A percentile compares a stretch with the other conserved stretches of the same genome.
phyloP scores from a whole-genome alignment of 106 monocot species.

The Phalaenopsis aphrodite region DNA sequence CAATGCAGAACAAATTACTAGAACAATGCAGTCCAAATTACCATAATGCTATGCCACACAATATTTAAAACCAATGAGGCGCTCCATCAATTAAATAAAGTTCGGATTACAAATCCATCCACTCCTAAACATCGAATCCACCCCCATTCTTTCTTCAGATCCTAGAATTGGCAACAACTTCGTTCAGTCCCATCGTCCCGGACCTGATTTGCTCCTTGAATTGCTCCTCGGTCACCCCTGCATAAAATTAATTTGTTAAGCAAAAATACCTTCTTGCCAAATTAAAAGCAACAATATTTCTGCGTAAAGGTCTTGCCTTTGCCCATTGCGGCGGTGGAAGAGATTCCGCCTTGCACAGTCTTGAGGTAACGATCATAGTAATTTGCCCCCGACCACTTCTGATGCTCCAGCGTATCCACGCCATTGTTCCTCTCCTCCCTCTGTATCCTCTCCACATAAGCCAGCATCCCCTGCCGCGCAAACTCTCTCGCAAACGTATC shows the following conservation, averaged over 20 bases:
- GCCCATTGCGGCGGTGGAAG: conserved; percentile 96
- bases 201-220: conserved; percentile 54
- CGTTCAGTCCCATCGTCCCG: conserved; percentile 19
- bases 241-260: neutral
- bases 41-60: neutral
- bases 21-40: neutral
- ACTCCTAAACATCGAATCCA: too few relatives aligned
- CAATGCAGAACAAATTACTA: neutral
- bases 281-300: neutral
- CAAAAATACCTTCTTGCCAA: neutral
- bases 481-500: conserved; percentile 80
- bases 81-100: too few relatives aligned
- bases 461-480: conserved; percentile 73
- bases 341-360: conserved; percentile 94
- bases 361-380: conserved; percentile 77
- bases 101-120: too few relatives aligned
- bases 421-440: conserved; percentile 83
- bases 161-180: conserved; percentile 56
- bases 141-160: conserved; percentile 27
- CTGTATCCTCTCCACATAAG: conserved; percentile 94
- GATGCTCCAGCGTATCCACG: conserved; percentile 84
- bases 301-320: conserved; percentile 35
- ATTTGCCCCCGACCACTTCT: conserved; percentile 95
- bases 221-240: conserved; percentile 94
- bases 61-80: neutral